A percentile compares a stretch with the other conserved stretches of the same genome.
These are phyloP conservation scores for Pleurostoma richardsiae DNA, from an alignment of 2,329 filamentous ascomycete species.

Conservation along the genomic window DNA sequence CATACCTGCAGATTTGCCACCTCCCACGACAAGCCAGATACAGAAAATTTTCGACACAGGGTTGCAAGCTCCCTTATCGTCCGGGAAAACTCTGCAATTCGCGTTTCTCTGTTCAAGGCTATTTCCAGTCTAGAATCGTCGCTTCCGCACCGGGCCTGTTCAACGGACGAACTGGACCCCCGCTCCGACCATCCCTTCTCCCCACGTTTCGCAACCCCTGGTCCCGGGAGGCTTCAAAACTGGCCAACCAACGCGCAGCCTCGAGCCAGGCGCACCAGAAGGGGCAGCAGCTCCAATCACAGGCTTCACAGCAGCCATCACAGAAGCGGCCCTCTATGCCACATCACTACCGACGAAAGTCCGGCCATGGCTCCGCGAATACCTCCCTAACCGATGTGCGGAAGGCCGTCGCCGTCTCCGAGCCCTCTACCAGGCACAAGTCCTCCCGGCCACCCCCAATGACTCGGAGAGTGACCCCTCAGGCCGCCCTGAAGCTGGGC, in stretches of 20 bases:
- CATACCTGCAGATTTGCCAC: too few relatives aligned
- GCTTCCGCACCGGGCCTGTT: too few relatives aligned
- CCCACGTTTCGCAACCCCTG: not conserved
- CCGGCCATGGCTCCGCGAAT: constrained; percentile 47
- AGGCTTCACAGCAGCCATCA: constrained; percentile 4
- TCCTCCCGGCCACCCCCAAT: constrained; percentile 34
- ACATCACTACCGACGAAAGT: constrained; percentile 52
- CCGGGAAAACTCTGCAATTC: too few relatives aligned
- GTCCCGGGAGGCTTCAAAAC: constrained; percentile 6
- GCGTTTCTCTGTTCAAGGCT: too few relatives aligned
- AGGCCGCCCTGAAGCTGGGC: constrained; percentile 39
- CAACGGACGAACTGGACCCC: not conserved
- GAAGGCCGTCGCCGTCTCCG: constrained; percentile 39
- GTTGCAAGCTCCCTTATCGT: too few relatives aligned
- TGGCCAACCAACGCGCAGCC: constrained; percentile 10
- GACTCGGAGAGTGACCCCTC: constrained; percentile 34
- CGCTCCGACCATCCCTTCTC: not conserved
- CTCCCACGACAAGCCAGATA: too few relatives aligned
- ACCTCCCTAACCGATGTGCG: constrained; percentile 51
- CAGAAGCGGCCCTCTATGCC: constrained; percentile 28
- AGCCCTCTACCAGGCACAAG: constrained; percentile 38
- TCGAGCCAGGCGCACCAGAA: constrained; percentile 8
- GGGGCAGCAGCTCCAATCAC: constrained; percentile 14
- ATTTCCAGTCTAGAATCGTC: too few relatives aligned
- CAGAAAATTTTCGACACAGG: too few relatives aligned